Evolutionary conservation across 169 alveolate species (phyloP), one percentile per base, ranked within the genome.

Genomic region (Amoebophrya sp.): DNA sequence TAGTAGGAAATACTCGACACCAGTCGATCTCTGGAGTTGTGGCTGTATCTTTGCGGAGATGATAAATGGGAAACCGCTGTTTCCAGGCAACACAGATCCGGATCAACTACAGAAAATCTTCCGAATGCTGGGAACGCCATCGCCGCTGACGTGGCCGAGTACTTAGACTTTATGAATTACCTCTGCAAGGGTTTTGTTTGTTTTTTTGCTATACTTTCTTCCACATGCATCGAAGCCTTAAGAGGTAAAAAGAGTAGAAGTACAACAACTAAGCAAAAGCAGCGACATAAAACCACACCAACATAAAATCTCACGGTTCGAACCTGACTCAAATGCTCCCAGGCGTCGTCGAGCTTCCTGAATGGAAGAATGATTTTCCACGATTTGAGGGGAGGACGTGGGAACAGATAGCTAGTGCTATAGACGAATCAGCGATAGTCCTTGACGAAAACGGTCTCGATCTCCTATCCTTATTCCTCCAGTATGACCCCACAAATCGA

Each of bases 1-100:
- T 0, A 96, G 98, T 77, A 98, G 98, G 92, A 97, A 98, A 92
- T 99, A 99, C 95, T 98, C 99, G 40, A 98, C 99, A 24, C 99
- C 99, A 39, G 99, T 99, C 39, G 99, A 99, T 95, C 98, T 99
- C 54, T 47, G 65, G 65, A 12, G 29, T 18, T 47, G 65, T 47
- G 89, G 90, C 65, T 54, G 65, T 55, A 29, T 41, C 38, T 89
- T 91, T 92, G 96, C 96, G 89, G 99, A 99, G 94, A 98, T 98
- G 99, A 98, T 98, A 41, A 98, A 97, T 91, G 99, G 99, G 40
- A 97, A 97, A 92, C 99, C 99, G 24, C 96, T 99, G 76, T 99
- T 99, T 94, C 99, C 99, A 23, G 98, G 98, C 40, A 97, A 97
- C 89, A 97, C 99, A 40, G 99, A 99, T 94, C 98, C 98, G 83